Percentiles rank a stretch among this genome's conserved stretches.
These are phyloP conservation scores for Leccinum variicolor DNA, from an alignment of 768 basidiomycete genomes.

Conservation along the genomic window DNA sequence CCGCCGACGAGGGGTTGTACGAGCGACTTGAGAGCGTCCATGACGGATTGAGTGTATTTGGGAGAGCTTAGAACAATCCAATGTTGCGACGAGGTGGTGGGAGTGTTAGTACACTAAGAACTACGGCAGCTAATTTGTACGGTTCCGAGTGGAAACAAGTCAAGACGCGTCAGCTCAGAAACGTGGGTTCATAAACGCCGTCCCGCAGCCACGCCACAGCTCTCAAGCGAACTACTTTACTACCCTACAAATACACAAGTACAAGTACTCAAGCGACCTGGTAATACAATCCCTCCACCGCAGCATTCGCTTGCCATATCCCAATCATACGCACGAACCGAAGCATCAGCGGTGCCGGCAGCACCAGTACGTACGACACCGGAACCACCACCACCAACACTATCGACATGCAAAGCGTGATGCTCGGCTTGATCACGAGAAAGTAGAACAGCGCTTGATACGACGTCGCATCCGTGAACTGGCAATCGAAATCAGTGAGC, in stretches of 20 bases:
- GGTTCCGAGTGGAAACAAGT: slow-evolving; percentile 24
- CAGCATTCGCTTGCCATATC: slow-evolving; percentile 81
- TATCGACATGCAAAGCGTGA: slow-evolving; percentile 65
- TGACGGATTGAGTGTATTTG: slow-evolving; percentile 30
- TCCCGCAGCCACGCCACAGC: slow-evolving; percentile 28
- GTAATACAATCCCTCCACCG: slow-evolving; percentile 64
- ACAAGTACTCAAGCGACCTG: slow-evolving; percentile 27
- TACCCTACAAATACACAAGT: not conserved
- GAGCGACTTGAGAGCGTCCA: slow-evolving; percentile 82
- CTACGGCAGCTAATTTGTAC: slow-evolving; percentile 5
- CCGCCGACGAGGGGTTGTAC: slow-evolving; percentile 77
- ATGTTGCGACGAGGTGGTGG: slow-evolving; percentile 31
- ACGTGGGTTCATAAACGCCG: slow-evolving; percentile 25
- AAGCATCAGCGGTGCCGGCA: slow-evolving; percentile 67
- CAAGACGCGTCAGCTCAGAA: slow-evolving; percentile 37
- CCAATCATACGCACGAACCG: slow-evolving; percentile 64
- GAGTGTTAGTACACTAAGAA: slow-evolving; percentile 16
- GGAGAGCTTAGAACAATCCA: slow-evolving; percentile 33
- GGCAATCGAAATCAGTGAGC: slow-evolving; percentile 6
- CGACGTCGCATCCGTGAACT: slow-evolving; percentile 81
- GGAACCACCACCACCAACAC: slow-evolving; percentile 53
- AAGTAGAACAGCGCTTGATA: slow-evolving; percentile 89
- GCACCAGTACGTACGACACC: slow-evolving; percentile 52
- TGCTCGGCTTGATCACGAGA: slow-evolving; percentile 79
- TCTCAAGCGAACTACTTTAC: slow-evolving; percentile 14